Percentiles rank a stretch among this genome's conserved stretches.
phyloP scores from a whole-genome alignment of 345 rosid species.

The Adansonia digitata region DNA sequence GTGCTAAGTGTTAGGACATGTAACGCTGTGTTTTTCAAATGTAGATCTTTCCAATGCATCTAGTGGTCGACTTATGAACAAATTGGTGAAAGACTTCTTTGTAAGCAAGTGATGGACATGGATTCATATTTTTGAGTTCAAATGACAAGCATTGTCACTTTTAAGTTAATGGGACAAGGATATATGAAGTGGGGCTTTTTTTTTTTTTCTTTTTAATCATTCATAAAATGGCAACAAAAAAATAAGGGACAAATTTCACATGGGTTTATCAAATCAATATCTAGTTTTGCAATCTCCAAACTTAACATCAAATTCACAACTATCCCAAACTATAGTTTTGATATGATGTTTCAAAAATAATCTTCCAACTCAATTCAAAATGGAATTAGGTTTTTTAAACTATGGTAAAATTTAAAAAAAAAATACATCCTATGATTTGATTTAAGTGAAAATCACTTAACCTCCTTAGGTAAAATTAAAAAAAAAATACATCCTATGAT shows the following conservation, averaged over 20 bases:
- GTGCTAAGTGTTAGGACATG: too few relatives aligned
- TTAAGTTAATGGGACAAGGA: neutral
- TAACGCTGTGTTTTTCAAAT: too few relatives aligned
- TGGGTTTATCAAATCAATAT: constrained; percentile 9
- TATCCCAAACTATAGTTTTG: neutral
- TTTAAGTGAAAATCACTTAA: too few relatives aligned
- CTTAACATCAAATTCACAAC: neutral
- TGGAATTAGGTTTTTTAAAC: neutral
- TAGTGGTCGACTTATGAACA: neutral
- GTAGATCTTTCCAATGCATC: too few relatives aligned
- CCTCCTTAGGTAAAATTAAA: too few relatives aligned
- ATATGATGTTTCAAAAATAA: neutral
- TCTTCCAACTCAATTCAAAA: neutral
- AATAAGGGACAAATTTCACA: neutral
- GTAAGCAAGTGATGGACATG: neutral
- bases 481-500: too few relatives aligned
- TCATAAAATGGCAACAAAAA: neutral
- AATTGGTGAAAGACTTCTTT: neutral
- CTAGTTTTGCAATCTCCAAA: neutral
- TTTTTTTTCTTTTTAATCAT: neutral
- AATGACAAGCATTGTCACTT: neutral
- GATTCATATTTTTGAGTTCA: neutral
- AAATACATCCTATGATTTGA: too few relatives aligned
- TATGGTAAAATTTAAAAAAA: too few relatives aligned
- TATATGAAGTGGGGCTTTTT: too few relatives aligned